Base-by-base conservation (phyloP, 345 rosid species). In the Citrus cavaleriei region DNA sequence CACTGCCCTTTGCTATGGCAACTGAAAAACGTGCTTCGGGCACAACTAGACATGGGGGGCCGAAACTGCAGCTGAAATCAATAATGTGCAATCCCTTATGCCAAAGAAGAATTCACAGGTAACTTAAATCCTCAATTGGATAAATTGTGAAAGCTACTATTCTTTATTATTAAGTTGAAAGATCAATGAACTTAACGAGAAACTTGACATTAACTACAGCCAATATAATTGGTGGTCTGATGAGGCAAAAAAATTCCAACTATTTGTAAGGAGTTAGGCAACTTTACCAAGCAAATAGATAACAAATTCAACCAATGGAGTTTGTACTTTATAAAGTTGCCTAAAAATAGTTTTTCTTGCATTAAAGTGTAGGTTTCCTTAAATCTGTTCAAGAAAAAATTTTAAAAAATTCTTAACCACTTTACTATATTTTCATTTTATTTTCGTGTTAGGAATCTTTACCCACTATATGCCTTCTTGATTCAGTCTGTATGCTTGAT, bases 101-200 rank as follows among this genome's bases (percentile, higher is more conserved):
- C 80, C 80, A 25, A 80, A 86, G 70, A 88, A 87, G 85, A 83
- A 77, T 80, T 87, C 85, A 38, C 94, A 92, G 97, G 97, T 90
- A 83, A 79, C n/a, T 22, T 27, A 61, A 80, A 63, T 25, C 57
- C n/a, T 65, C 32, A 51, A 16, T 34, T 19, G 37, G 66, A 38
- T 58, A 1, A 27, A 18, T 70, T 65, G 69, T 74, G 40, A 30
- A 68, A 22, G 60, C 10, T 14, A 6, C 63, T 25, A 4, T 57
- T 70, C 6, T 76, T 68, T 32, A 42, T 62, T 42, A 40, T 55
- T 38, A 51, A 21, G 71, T 66, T 72, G 7, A 67, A 22, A 5
- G 24, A 37, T 37, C 24, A 10, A 35, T 70, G 58, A 73, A 59
- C 25, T 64, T 38, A 19, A 68, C 35, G 66, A 58, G 21, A 76